A percentile compares a stretch with the other conserved stretches of the same genome.
phyloP scores from a whole-genome alignment of 495 filamentous ascomycete genomes.

The Neurospora sp. region DNA sequence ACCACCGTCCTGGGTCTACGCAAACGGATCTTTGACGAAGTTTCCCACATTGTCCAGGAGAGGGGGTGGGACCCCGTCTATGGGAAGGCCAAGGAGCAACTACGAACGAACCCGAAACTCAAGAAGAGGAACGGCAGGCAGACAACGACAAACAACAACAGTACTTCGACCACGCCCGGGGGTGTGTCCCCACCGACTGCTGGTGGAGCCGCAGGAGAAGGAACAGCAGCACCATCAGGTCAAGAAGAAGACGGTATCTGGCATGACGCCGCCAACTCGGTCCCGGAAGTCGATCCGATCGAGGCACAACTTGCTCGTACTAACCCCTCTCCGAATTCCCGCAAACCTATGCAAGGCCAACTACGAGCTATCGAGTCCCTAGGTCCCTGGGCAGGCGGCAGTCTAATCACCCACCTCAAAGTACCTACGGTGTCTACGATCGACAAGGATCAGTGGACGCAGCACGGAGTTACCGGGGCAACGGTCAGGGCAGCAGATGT shows the following conservation, averaged over 20 bases:
- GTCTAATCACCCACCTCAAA: slow-evolving; percentile 68
- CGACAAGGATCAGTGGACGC: slow-evolving; percentile 74
- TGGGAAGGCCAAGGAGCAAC: slow-evolving; percentile 50
- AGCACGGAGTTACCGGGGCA: slow-evolving; percentile 65
- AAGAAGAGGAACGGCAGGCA: slow-evolving; percentile 27
- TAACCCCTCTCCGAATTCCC: background rate
- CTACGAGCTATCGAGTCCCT: slow-evolving; percentile 73
- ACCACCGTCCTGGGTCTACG: slow-evolving; percentile 74
- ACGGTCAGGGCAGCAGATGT: slow-evolving; percentile 49
- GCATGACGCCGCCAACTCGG: slow-evolving; percentile 33
- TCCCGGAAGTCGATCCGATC: slow-evolving; percentile 50
- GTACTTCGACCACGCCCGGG: background rate
- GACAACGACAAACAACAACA: slow-evolving; percentile 8
- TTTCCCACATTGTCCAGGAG: slow-evolving; percentile 49
- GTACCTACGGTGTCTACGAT: slow-evolving; percentile 71
- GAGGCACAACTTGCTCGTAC: slow-evolving; percentile 44
- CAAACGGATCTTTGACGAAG: slow-evolving; percentile 65
- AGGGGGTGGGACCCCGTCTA: slow-evolving; percentile 69
- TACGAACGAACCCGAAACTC: slow-evolving; percentile 42
- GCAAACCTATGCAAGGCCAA: slow-evolving; percentile 35
- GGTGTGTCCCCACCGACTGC: background rate
- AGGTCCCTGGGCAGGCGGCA: slow-evolving; percentile 83
- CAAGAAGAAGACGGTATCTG: slow-evolving; percentile 22
- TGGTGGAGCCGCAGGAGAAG: background rate
- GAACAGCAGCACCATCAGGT: background rate